These are phyloP conservation scores for Nematocida ironsii DNA, from an alignment of 371 early-diverging fungal species.

Conservation along the genomic window DNA sequence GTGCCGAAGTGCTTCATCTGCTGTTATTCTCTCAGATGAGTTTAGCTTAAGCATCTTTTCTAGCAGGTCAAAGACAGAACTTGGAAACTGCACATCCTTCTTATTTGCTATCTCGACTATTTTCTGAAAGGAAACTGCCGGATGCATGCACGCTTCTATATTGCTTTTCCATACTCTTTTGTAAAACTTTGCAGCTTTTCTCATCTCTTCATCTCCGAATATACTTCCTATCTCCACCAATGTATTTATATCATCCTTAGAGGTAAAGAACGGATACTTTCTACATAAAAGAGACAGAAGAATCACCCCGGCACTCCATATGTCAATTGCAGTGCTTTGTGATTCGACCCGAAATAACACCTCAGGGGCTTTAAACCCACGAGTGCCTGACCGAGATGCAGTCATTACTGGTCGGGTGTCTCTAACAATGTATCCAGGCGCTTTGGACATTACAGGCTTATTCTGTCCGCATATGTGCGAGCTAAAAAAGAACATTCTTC, in stretches of 20 bases:
- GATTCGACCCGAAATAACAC: constrained; percentile 78
- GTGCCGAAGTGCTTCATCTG: constrained; percentile 69
- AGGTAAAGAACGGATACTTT: constrained; percentile 86
- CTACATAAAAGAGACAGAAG: constrained; percentile 77
- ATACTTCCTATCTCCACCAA: constrained; percentile 81
- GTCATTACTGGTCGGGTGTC: constrained; percentile 73
- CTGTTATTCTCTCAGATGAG: constrained; percentile 64
- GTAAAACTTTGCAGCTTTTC: constrained; percentile 70
- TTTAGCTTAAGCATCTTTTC: constrained; percentile 69
- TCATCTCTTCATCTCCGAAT: constrained; percentile 79
- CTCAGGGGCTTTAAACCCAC: constrained; percentile 94
- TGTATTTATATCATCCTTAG: constrained; percentile 81
- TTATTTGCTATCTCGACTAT: constrained; percentile 57
- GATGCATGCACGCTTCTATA: constrained; percentile 65
- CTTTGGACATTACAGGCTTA: constrained; percentile 23
- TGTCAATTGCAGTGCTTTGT: constrained; percentile 81
- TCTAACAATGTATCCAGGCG: constrained; percentile 69
- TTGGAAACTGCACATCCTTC: constrained; percentile 41
- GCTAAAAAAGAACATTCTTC: constrained; percentile 48
- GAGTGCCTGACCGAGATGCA: constrained; percentile 91
- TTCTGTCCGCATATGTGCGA: background rate
- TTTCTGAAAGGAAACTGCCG: constrained; percentile 67
- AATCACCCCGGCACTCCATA: constrained; percentile 91
- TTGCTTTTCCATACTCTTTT: constrained; percentile 70
- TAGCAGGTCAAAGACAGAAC: constrained; percentile 66